Evolutionary conservation across 768 basidiomycete genomes (phyloP).

Genomic region (Pisolithus marmoratus): DNA sequence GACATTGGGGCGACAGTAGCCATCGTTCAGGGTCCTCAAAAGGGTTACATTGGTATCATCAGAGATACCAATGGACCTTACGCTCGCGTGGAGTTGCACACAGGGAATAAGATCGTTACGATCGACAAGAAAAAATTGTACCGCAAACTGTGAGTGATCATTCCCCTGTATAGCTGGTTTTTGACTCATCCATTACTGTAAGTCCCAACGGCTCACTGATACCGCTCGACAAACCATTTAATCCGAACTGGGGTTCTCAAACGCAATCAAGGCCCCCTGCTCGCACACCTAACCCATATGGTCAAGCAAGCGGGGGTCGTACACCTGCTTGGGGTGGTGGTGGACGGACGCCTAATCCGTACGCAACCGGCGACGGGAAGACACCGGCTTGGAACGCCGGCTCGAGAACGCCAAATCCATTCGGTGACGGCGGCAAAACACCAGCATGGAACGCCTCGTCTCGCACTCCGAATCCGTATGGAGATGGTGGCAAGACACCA

Average conservation of each 20-base stretch:
- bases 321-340: constrained; percentile 33
- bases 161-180: not conserved
- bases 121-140: constrained; percentile 78
- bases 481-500: constrained; percentile 39
- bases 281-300: constrained; percentile 42
- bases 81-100: constrained; percentile 85
- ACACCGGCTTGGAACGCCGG: constrained; percentile 63
- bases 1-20: constrained; percentile 75
- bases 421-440: constrained; percentile 55
- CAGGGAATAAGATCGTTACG: constrained; percentile 84
- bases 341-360: constrained; percentile 64
- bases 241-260: constrained; percentile 10
- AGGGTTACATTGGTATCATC: constrained; percentile 87
- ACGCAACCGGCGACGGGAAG: constrained; percentile 49
- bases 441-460: constrained; percentile 62
- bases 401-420: constrained; percentile 68
- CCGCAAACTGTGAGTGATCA: constrained; percentile 58
- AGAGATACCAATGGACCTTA: constrained; percentile 89
- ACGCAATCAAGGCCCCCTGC: constrained; percentile 31
- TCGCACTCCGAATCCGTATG: constrained; percentile 70
- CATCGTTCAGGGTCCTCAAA: constrained; percentile 82
- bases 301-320: constrained; percentile 33
- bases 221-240: constrained; percentile 38
- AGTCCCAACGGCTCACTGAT: constrained; percentile 56
- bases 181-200: constrained; percentile 7